Evolutionary conservation across 371 early-diverging fungal genomes (phyloP).

Genomic region (Cladochytrium tenue): DNA sequence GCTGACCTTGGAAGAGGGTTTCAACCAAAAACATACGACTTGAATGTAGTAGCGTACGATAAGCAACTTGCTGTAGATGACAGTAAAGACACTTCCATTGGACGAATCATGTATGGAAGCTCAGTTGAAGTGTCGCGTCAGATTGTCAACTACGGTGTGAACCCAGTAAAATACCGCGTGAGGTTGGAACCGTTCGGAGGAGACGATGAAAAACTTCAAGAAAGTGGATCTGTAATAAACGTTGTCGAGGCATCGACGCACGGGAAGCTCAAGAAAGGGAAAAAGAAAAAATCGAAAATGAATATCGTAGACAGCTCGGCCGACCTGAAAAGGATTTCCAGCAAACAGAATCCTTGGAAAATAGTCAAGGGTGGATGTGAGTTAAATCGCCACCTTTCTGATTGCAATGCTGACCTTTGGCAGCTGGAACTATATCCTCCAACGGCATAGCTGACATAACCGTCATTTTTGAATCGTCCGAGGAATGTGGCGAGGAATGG

Average conservation of each 20-base stretch:
- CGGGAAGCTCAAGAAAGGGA: slow-evolving; percentile 22
- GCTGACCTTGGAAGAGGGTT: slow-evolving; percentile 33
- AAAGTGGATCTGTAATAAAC: background rate
- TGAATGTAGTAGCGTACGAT: slow-evolving; percentile 42
- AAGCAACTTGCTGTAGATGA: slow-evolving; percentile 46
- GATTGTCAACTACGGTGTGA: slow-evolving; percentile 45
- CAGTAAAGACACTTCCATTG: slow-evolving; percentile 39
- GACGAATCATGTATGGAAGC: slow-evolving; percentile 48
- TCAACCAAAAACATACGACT: slow-evolving; percentile 22
- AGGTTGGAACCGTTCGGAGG: slow-evolving; percentile 27
- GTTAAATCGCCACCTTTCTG: too few species aligned
- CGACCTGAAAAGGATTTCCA: slow-evolving; percentile 8
- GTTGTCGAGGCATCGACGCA: slow-evolving; percentile 3
- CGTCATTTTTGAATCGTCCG: slow-evolving; percentile 39
- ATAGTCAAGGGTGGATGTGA: too few species aligned
- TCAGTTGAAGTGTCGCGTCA: slow-evolving; percentile 24
- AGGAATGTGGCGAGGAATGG: slow-evolving; percentile 47
- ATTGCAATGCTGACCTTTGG: background rate
- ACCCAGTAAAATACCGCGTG: slow-evolving; percentile 38
- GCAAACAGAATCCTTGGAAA: slow-evolving; percentile 33
- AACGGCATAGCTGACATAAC: slow-evolving; percentile 30
- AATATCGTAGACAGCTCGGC: slow-evolving; percentile 8
- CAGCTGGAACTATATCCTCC: slow-evolving; percentile 37
- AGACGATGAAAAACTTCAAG: background rate
- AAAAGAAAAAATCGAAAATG: slow-evolving; percentile 10